These are phyloP conservation scores for Myxozyma neglecta DNA, from an alignment of 805 yeast species.

Conservation along the genomic window DNA sequence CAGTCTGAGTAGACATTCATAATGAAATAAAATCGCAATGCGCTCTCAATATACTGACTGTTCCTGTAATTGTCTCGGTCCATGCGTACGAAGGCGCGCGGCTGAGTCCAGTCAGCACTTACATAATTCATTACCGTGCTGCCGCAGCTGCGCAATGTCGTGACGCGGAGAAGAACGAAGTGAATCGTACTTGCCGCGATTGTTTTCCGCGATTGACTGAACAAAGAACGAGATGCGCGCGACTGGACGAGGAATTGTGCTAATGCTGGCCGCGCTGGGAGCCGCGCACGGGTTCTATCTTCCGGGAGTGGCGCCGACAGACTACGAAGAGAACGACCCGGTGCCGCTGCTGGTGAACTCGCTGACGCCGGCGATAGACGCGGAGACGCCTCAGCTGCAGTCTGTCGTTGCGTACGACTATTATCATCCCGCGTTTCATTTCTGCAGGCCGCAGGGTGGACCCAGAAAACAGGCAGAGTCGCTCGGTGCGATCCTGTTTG, in stretches of 20 bases:
- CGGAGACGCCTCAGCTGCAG: conserved; percentile 38
- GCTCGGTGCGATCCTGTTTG: conserved; percentile 88
- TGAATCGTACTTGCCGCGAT: no score
- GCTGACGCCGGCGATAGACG: conserved; percentile 70
- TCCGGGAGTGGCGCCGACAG: conserved; percentile 95
- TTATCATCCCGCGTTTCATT: conserved; percentile 78
- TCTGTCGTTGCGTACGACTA: conserved; percentile 47
- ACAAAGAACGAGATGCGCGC: not conserved
- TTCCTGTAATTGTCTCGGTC: no score
- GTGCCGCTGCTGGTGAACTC: conserved; percentile 86
- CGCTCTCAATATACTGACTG: no score
- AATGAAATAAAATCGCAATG: no score
- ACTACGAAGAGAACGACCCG: conserved; percentile 68
- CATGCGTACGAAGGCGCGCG: no score
- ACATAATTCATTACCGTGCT: no score
- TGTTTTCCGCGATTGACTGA: no score
- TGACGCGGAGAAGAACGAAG: no score
- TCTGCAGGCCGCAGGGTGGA: conserved; percentile 71
- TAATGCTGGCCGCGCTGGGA: not conserved
- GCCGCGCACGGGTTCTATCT: conserved; percentile 66
- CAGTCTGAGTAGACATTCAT: no score
- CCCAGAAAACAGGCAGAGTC: conserved; percentile 74
- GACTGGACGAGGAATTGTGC: not conserved
- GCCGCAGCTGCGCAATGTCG: no score
- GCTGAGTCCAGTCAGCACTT: no score